phyloP scores from a whole-genome alignment of 2,329 filamentous ascomycete species.

The Scortechinia acanthostroma region DNA sequence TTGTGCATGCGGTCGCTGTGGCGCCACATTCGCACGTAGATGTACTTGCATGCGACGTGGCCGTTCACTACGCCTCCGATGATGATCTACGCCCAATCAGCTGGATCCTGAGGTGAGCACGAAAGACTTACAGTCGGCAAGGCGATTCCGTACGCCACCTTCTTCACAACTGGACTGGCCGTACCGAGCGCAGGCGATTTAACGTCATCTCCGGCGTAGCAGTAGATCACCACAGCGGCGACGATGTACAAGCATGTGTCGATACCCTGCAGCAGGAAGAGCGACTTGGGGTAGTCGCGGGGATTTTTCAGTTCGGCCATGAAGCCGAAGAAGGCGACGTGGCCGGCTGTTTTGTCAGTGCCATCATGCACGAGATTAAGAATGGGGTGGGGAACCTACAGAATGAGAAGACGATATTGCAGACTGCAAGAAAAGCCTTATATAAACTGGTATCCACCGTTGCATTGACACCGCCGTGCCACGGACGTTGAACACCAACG shows the following conservation, averaged over 20 bases:
- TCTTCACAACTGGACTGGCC: constrained; percentile 34
- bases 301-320: constrained; percentile 43
- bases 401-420: constrained; percentile 49
- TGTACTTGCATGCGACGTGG: constrained; percentile 41
- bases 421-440: constrained; percentile 32
- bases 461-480: constrained; percentile 21
- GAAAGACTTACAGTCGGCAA: constrained; percentile 32
- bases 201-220: constrained; percentile 41
- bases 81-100: constrained; percentile 28
- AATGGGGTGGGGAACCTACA: constrained; percentile 21
- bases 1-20: constrained; percentile 35
- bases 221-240: constrained; percentile 46
- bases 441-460: constrained; percentile 25
- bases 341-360: constrained; percentile 24
- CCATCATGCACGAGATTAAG: constrained; percentile 9
- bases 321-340: constrained; percentile 48
- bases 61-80: constrained; percentile 50
- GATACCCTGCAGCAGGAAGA: constrained; percentile 38
- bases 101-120: not conserved
- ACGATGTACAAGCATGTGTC: constrained; percentile 42
- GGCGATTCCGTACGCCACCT: constrained; percentile 47
- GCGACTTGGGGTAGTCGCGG: constrained; percentile 41
- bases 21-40: constrained; percentile 44
- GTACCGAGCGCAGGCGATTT: constrained; percentile 45
- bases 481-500: constrained; percentile 34